Evolutionary conservation across 2,329 filamentous ascomycete genomes (phyloP), one percentile per base, ranked within the genome.

Genomic region (Exophiala aquamarina): DNA sequence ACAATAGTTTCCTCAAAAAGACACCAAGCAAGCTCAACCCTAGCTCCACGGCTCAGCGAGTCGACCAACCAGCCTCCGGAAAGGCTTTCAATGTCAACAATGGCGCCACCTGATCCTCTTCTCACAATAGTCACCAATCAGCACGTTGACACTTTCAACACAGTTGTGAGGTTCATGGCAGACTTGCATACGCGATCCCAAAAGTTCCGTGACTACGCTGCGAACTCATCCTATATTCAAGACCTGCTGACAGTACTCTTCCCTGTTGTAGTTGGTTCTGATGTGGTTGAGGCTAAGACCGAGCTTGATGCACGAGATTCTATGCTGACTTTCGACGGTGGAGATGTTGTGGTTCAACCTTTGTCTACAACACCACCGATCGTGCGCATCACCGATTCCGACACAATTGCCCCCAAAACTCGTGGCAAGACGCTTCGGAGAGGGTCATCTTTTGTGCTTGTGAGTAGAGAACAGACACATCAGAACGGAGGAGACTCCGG

Each of bases 401-500:
- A 78, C 67, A 43, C 70, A 67, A 45, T 76, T 28, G 71, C 73
- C 11, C 69, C 68, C n/a, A 67, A 40, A 19, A 47, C 41, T n/a
- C 40, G 57, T 43, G 54, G 50, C 14, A 54, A 56, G 21, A 47
- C 50, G 15, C 74, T 94, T 19, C 82, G 85, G 26, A 83, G 91
- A 58, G 86, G 88, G 2, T 96, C 92, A 0, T 96, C 92, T 0
- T 98, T 97, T 64, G 84, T 97, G 21, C 78, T 98, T 2, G 76
- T 98, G 17, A 90, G 87, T 4, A 46, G 45, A 37, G 52, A 56
- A n/a, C 41, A 50, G 7, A 35, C 44, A 19, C 49, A 39, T 41
- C 44, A 48, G 21, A 52, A 44, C 23, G 44, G 47, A 18, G 33
- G 33, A 11, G 28, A 39, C 14, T 18, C 41, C 14, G 40, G 37